Evolutionary conservation across 306 rosid species (phyloP), one percentile per base, ranked within the genome.

Genomic region (Sicyos edulis): DNA sequence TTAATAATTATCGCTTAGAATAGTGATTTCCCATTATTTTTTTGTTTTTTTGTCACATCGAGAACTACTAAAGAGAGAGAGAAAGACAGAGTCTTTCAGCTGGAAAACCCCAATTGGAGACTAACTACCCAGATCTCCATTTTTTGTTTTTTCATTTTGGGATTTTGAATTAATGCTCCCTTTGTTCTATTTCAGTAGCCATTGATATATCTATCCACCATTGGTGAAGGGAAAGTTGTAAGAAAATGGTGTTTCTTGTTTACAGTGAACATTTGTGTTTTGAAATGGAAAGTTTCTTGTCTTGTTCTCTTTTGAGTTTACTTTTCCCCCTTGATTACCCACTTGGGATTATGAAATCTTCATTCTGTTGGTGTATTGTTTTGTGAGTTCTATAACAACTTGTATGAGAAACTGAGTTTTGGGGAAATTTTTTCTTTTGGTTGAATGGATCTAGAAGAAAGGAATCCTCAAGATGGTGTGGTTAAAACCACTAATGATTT

Each of bases 111-210:
- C 72, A 21, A 11, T 67, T 67, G 72, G 55, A 22, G 72, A 7
- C 19, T 12, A 67, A n/a, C n/a, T n/a, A n/a, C 72, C 72, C 72
- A 67, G 72, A 67, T 67, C 56, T 15, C 72, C 72, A 7, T 21
- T 47, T 67, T 50, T 67, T 65, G 21, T 29, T 61, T 40, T 67
- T 40, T 67, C 26, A 21, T 67, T 47, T 65, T 29, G 32, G 32
- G 32, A 29, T 29, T 29, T 29, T 1, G 32, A 29, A 29, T 29
- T 29, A 29, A 29, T 1, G 32, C 32, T 29, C 32, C 4, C 32
- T 4, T 29, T 29, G 32, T 29, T 29, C 32, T 29, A 29, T 29
- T 29, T 29, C 32, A 29, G 0, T 37, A 8, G 51, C 40, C 54
- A 47, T 67, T 47, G 3, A 66, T 67, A 47, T 67, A n/a, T n/a